Percentiles rank a stretch among this genome's conserved stretches.
These are phyloP conservation scores for Morella rubra DNA, from an alignment of 306 rosid species.

Conservation along the genomic window DNA sequence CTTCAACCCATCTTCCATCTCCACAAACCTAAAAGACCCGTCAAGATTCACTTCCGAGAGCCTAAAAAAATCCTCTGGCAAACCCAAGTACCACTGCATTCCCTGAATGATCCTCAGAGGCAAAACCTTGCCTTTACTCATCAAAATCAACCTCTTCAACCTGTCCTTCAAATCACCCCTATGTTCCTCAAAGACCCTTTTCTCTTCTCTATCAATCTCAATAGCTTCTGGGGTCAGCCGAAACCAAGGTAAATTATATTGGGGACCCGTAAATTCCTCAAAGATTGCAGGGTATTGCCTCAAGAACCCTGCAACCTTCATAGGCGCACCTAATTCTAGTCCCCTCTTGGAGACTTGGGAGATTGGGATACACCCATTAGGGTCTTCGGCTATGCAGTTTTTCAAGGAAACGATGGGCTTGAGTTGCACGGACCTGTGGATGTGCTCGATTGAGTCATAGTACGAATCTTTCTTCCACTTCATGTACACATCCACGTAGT, in stretches of 20 bases:
- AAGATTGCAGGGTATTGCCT: slow-evolving; percentile 84
- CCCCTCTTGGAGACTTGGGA: slow-evolving; percentile 72
- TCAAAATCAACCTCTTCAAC: slow-evolving; percentile 74
- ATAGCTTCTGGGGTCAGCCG: slow-evolving; percentile 76
- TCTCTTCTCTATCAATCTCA: slow-evolving; percentile 70
- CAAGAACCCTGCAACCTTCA: slow-evolving; percentile 70
- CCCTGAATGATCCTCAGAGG: slow-evolving; percentile 82
- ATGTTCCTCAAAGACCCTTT: slow-evolving; percentile 55
- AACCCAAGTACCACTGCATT: slow-evolving; percentile 90
- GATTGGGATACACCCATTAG: slow-evolving; percentile 74
- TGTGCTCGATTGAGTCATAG: slow-evolving; percentile 69
- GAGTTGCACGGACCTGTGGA: slow-evolving; percentile 62
- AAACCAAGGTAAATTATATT: slow-evolving; percentile 83
- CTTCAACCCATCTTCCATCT: slow-evolving; percentile 70
- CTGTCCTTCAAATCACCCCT: slow-evolving; percentile 59
- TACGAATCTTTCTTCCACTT: slow-evolving; percentile 82
- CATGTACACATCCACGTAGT: slow-evolving; percentile 85
- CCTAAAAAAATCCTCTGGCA: slow-evolving; percentile 65
- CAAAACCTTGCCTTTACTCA: slow-evolving; percentile 63
- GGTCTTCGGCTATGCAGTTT: slow-evolving; percentile 58
- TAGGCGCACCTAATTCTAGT: slow-evolving; percentile 56
- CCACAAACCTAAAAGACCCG: slow-evolving; percentile 67
- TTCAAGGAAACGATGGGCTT: slow-evolving; percentile 68
- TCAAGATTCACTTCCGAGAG: slow-evolving; percentile 55
- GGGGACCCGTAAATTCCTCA: slow-evolving; percentile 73